phyloP scores from a whole-genome alignment of 2,329 filamentous ascomycete genomes.

The Eutypella sp. region DNA sequence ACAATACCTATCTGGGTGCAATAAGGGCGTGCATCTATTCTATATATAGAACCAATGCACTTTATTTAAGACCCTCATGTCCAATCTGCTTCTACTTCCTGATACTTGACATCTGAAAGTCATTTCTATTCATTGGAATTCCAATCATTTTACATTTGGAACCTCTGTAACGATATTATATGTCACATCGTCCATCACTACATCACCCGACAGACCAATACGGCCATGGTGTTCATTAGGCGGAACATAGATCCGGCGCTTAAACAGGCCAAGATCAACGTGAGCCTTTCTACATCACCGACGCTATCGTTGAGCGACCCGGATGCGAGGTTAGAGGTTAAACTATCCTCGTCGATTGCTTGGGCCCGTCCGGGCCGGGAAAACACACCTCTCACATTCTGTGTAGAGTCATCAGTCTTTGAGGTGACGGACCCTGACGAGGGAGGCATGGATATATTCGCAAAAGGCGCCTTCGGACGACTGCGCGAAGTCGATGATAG shows the following conservation, averaged over 20 bases:
- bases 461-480: neutral
- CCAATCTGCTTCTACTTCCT: no score
- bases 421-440: conserved; percentile 4
- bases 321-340: conserved; percentile 3
- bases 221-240: neutral
- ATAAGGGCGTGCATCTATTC: no score
- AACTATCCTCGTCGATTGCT: conserved; percentile 1
- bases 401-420: conserved; percentile 2
- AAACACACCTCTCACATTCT: conserved; percentile 4
- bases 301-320: conserved; percentile 8
- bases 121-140: no score
- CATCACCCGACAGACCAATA: no score
- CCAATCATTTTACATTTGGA: no score
- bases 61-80: no score
- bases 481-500: neutral
- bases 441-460: conserved; percentile 7
- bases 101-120: no score
- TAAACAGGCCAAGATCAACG: neutral
- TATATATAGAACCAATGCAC: no score
- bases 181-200: neutral
- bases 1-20: no score
- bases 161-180: neutral
- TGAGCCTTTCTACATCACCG: neutral
- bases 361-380: neutral
- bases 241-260: neutral